These are phyloP conservation scores for Zelonia costaricensis DNA, from an alignment of 208 protist genomes.

Conservation along the genomic window DNA sequence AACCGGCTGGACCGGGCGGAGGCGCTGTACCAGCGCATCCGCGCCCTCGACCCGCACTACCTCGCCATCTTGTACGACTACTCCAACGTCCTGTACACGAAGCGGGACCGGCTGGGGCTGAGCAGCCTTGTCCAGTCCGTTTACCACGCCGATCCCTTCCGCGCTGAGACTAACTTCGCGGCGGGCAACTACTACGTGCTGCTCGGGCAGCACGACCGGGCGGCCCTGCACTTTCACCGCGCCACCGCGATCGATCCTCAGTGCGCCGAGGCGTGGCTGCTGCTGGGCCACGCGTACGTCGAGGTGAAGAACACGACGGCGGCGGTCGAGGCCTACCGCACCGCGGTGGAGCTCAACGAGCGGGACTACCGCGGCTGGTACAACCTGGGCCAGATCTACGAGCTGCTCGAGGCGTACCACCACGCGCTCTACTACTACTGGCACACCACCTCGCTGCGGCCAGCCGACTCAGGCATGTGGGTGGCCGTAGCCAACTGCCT, in stretches of 20 bases:
- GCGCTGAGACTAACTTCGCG: slow-evolving; percentile 96
- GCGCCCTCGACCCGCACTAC: slow-evolving; percentile 83
- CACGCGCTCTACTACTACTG: slow-evolving; percentile 97
- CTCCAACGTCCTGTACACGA: slow-evolving; percentile 98
- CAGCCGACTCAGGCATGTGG: slow-evolving; percentile 96
- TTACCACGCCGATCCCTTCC: slow-evolving; percentile 93
- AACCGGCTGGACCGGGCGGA: slow-evolving; percentile 81
- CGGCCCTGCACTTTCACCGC: slow-evolving; percentile 95
- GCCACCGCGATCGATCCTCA: slow-evolving; percentile 85
- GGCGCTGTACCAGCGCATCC: slow-evolving; percentile 88
- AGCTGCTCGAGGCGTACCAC: slow-evolving; percentile 94
- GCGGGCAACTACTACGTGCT: slow-evolving; percentile 98
- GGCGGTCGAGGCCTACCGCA: slow-evolving; percentile 96
- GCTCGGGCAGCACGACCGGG: slow-evolving; percentile 94
- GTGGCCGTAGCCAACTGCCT: slow-evolving; percentile 80
- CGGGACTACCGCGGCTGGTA: slow-evolving; percentile 97
- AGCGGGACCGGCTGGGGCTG: slow-evolving; percentile 83
- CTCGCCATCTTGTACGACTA: slow-evolving; percentile 95
- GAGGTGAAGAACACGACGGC: slow-evolving; percentile 95
- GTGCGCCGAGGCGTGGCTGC: slow-evolving; percentile 95
- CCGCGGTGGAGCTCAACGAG: slow-evolving; percentile 92
- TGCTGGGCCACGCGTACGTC: slow-evolving; percentile 98
- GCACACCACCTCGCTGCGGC: slow-evolving; percentile 92
- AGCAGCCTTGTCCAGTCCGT: slow-evolving; percentile 92
- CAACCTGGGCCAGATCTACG: slow-evolving; percentile 97